These are phyloP conservation scores for Aspergillus egyptiacus DNA, from an alignment of 495 filamentous ascomycete species.

Conservation along the genomic window DNA sequence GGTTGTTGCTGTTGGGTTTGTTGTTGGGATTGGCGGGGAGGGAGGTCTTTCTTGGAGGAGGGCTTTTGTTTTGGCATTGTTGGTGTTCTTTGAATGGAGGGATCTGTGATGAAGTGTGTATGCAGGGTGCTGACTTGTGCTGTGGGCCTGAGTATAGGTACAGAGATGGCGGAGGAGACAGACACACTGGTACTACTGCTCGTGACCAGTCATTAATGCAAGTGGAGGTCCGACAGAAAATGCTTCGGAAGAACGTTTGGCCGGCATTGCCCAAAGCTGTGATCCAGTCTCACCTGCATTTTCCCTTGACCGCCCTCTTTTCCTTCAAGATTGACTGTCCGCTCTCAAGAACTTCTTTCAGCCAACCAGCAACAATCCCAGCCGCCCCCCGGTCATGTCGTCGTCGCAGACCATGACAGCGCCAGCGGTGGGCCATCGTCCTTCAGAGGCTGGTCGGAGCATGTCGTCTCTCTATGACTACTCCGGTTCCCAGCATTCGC, in stretches of 20 bases:
- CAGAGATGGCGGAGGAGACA: too few species aligned
- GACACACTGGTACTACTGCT: too few species aligned
- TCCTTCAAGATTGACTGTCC: conserved; percentile 16
- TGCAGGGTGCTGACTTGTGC: neutral
- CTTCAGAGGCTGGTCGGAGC: conserved; percentile 41
- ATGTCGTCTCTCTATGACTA: conserved; percentile 38
- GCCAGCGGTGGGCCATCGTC: conserved; percentile 48
- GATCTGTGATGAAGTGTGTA: neutral
- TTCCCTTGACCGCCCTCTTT: conserved; percentile 26
- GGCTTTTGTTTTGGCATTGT: conserved; percentile 15
- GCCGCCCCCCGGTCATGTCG: conserved; percentile 41
- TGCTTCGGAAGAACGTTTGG: conserved; percentile 23
- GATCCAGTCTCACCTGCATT: conserved; percentile 11
- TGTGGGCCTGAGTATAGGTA: neutral
- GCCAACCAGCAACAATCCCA: conserved; percentile 18
- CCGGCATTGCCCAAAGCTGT: conserved; percentile 2
- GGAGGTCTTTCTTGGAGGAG: conserved; percentile 20
- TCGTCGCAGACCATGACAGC: conserved; percentile 54
- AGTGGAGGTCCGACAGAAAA: conserved; percentile 16
- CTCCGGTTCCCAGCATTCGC: conserved; percentile 26
- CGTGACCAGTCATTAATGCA: too few species aligned
- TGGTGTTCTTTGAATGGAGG: neutral
- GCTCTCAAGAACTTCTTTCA: conserved; percentile 12
- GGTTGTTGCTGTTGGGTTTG: conserved; percentile 11
- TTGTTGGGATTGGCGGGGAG: conserved; percentile 15